These are phyloP conservation scores for Yamadazyma ubonensis DNA, from an alignment of 805 yeast genomes.

Conservation along the genomic window DNA sequence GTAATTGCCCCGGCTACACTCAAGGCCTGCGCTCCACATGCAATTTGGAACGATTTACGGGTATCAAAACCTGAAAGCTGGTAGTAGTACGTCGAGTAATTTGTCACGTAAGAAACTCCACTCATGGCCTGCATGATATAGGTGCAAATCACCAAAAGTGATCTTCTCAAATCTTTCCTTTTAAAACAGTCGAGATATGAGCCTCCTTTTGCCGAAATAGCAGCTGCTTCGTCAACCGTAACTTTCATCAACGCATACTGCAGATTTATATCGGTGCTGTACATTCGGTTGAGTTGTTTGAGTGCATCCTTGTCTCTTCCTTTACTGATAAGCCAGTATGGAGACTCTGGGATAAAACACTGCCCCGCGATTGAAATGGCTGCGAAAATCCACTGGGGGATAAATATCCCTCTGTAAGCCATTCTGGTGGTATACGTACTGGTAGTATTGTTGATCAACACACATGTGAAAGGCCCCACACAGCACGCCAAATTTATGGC, in stretches of 20 bases:
- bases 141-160: slow-evolving; percentile 8
- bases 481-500: slow-evolving; percentile 8
- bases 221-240: slow-evolving; percentile 14
- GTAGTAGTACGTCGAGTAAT: slow-evolving; percentile 13
- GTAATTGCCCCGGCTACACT: slow-evolving; percentile 10
- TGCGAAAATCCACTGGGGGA: slow-evolving; percentile 12
- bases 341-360: slow-evolving; percentile 42
- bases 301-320: slow-evolving; percentile 15
- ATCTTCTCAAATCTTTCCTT: slow-evolving; percentile 11
- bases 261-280: neutral
- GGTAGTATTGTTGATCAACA: slow-evolving; percentile 3
- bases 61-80: slow-evolving; percentile 11
- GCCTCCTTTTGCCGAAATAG: slow-evolving; percentile 9
- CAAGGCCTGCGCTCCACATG: slow-evolving; percentile 11
- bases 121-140: slow-evolving; percentile 9
- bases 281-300: slow-evolving; percentile 1
- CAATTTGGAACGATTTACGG: slow-evolving; percentile 5
- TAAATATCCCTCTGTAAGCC: slow-evolving; percentile 9
- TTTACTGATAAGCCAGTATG: slow-evolving; percentile 37
- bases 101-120: slow-evolving; percentile 12
- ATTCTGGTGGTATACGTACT: neutral
- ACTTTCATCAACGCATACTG: slow-evolving; percentile 6
- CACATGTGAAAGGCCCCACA: slow-evolving; percentile 13
- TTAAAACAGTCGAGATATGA: slow-evolving; percentile 16
- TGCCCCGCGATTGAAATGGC: slow-evolving; percentile 13